Conservation (phyloP, 345 rosid genomes). For the Microthlaspi erraticum region DNA sequence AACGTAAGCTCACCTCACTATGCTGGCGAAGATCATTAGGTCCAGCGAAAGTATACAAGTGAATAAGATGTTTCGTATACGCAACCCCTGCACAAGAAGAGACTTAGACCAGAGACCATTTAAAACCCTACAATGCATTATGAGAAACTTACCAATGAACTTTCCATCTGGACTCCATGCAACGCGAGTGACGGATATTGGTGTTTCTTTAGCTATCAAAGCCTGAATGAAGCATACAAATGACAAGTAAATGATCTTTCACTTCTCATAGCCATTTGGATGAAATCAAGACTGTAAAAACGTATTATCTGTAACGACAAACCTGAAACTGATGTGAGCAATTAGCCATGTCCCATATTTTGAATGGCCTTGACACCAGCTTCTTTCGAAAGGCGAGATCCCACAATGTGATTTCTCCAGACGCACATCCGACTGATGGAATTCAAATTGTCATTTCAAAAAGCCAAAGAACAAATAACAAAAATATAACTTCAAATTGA, state of each 20-base stretch:
- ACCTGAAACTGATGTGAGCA: conserved; percentile 73
- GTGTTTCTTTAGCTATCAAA: conserved; percentile 49
- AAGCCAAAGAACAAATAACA: conserved; percentile 19
- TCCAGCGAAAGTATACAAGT: conserved; percentile 57
- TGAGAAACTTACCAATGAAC: conserved; percentile 57
- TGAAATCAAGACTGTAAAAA: not conserved
- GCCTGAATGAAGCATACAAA: conserved; percentile 48
- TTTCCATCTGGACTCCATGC: conserved; percentile 77
- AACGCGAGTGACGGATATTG: conserved; percentile 60
- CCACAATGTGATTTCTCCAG: conserved; percentile 88
- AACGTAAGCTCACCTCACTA: conserved; percentile 60
- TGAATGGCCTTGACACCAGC: conserved; percentile 77
- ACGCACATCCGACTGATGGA: conserved; percentile 75
- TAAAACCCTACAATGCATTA: conserved; percentile 10
- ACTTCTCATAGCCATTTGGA: conserved; percentile 13
- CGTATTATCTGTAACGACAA: conserved; percentile 21
- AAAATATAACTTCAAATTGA: conserved; percentile 1
- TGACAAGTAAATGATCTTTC: conserved; percentile 26
- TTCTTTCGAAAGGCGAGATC: conserved; percentile 62
- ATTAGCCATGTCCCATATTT: conserved; percentile 62
- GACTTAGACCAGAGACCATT: conserved; percentile 33
- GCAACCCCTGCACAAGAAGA: conserved; percentile 67
- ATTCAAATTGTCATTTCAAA: conserved; percentile 40
- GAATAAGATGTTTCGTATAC: conserved; percentile 66
- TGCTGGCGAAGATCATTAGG: conserved; percentile 64